Evolutionary conservation across 179 eudicot species (phyloP), one percentile per base, ranked within the genome.

Genomic region (Spinacia oleracea): DNA sequence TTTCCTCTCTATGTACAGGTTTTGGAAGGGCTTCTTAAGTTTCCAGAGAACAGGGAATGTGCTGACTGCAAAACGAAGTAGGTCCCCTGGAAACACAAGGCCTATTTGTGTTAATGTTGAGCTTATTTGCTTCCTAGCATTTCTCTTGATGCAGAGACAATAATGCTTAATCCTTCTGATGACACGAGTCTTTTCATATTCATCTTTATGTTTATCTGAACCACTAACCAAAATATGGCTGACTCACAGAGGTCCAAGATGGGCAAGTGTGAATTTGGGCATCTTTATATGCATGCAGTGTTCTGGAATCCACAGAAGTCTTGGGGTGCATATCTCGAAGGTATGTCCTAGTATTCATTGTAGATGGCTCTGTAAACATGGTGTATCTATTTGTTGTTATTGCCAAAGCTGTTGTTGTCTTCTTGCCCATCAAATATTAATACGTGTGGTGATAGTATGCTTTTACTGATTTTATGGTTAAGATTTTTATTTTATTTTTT

Each of bases 211-310:
- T 63, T 69, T 35, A 53, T 63, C 48, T 43, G 35, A 68, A 40
- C 45, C 25, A 58, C 66, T 60, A 9, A 51, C 9, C n/a, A 20
- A 40, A 29, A n/a, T 25, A 20, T 81, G 70, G 8, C 74, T 64
- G 64, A 69, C 67, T 16, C 72, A 53, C 95, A 96, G 99, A 84
- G 99, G 97, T 85, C 99, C 99, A 45, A 86, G 99, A 89, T 96
- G 98, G 99, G 98, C 99, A 65, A 96, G 99, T 87, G 99, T 96
- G 70, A 93, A 91, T 85, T 84, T 96, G 75, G 98, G 97, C 62
- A 89, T 90, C 81, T 93, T 95, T 70, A 89, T 95, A 84, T 95
- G 98, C 85, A 93, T 93, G 98, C 93, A 91, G 83, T 95, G 98
- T 81, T 94, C 98, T 82, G 98, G 98, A 72, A 90, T 92, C 81